These are phyloP conservation scores for Penicillium goetzii DNA, from an alignment of 495 filamentous ascomycete genomes.

Conservation along the genomic window DNA sequence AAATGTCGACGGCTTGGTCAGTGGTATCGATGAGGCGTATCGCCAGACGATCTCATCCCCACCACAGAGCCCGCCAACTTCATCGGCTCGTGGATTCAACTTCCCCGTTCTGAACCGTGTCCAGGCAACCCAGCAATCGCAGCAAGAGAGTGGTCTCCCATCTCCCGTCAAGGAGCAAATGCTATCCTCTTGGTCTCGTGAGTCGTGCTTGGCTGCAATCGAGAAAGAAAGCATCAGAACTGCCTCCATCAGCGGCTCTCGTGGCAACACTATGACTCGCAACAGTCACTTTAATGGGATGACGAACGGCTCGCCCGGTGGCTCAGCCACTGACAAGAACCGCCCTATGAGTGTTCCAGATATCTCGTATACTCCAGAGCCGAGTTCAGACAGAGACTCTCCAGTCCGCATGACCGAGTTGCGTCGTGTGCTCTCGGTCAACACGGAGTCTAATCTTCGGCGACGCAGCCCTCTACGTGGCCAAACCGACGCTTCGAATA, in stretches of 20 bases:
- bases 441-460: slow-evolving; percentile 39
- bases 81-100: slow-evolving; percentile 67
- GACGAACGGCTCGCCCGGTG: slow-evolving; percentile 37
- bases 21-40: slow-evolving; percentile 72
- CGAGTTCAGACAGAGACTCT: slow-evolving; percentile 62
- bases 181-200: slow-evolving; percentile 77
- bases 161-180: slow-evolving; percentile 65
- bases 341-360: slow-evolving; percentile 50
- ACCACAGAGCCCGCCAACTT: slow-evolving; percentile 68
- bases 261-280: slow-evolving; percentile 61
- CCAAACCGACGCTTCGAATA: slow-evolving; percentile 41
- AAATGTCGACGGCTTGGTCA: slow-evolving; percentile 62
- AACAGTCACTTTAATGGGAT: slow-evolving; percentile 62
- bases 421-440: slow-evolving; percentile 69
- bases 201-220: slow-evolving; percentile 65
- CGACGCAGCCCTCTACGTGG: slow-evolving; percentile 46
- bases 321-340: slow-evolving; percentile 34
- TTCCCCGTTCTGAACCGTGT: slow-evolving; percentile 59
- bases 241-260: slow-evolving; percentile 72
- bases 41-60: slow-evolving; percentile 58
- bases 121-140: slow-evolving; percentile 28
- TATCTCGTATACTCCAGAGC: slow-evolving; percentile 54
- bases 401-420: slow-evolving; percentile 88
- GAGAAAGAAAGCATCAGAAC: slow-evolving; percentile 69
- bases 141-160: slow-evolving; percentile 41